A percentile compares a stretch with the other conserved stretches of the same genome.
Conservation (phyloP, 1,284 basidiomycete genomes). For the Trichosporon inkin region DNA sequence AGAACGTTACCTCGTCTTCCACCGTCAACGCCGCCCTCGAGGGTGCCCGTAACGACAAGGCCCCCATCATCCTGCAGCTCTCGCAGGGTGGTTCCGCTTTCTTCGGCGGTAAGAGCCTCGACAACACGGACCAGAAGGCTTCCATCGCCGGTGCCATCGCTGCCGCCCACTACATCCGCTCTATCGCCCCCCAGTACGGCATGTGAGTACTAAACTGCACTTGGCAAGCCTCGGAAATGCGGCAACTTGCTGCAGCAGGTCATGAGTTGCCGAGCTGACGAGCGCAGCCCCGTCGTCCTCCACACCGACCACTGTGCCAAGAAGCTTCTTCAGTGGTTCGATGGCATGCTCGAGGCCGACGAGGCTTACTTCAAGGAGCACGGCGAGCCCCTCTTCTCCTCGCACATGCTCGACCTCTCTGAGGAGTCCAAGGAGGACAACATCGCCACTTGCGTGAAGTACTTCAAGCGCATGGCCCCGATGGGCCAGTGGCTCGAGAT, state of each 20-base stretch:
- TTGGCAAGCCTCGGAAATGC: not conserved
- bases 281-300: constrained; percentile 79
- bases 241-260: not conserved
- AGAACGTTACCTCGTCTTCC: constrained; percentile 81
- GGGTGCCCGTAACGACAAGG: constrained; percentile 86
- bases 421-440: constrained; percentile 98
- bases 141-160: constrained; percentile 88
- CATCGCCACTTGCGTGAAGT: constrained; percentile 88
- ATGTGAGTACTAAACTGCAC: constrained; percentile 60
- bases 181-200: constrained; percentile 83
- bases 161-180: constrained; percentile 87
- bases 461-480: constrained; percentile 93
- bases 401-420: constrained; percentile 99
- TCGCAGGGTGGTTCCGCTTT: constrained; percentile 96
- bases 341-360: constrained; percentile 95
- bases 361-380: constrained; percentile 88
- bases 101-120: constrained; percentile 93
- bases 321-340: constrained; percentile 99
- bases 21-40: constrained; percentile 81
- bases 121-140: constrained; percentile 90
- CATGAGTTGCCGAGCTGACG: constrained; percentile 7
- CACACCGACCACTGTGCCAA: constrained; percentile 99
- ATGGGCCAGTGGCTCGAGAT: constrained; percentile 98
- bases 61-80: constrained; percentile 96
- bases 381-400: constrained; percentile 72